Conservation (phyloP, 2,329 filamentous ascomycete species). For the Penicillium freii region DNA sequence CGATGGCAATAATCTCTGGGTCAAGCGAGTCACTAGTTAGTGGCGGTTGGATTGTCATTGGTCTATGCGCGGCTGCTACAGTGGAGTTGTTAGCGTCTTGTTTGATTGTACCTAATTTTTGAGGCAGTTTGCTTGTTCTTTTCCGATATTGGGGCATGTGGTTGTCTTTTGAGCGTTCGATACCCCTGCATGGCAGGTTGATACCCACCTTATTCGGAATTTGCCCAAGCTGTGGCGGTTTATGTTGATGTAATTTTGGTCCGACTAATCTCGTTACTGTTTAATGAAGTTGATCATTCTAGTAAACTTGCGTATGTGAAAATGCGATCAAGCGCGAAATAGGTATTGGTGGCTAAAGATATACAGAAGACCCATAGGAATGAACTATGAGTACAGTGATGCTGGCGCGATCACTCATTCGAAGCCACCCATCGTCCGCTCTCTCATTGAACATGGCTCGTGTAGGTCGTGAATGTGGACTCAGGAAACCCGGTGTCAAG, state of each 20-base stretch:
- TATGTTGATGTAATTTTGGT: neutral
- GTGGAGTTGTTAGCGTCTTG: neutral
- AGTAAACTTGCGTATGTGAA: neutral
- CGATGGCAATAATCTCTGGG: conserved; percentile 67
- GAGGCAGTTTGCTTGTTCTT: neutral
- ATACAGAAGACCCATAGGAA: conserved; percentile 2
- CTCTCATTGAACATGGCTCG: conserved; percentile 23
- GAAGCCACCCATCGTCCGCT: conserved; percentile 9
- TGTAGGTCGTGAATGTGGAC: conserved; percentile 22
- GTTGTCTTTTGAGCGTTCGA: conserved; percentile 11
- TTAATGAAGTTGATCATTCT: neutral
- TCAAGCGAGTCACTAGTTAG: conserved; percentile 70
- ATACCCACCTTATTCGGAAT: conserved; percentile 9
- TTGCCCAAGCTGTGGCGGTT: neutral
- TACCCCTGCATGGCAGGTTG: conserved; percentile 7
- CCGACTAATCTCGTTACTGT: neutral
- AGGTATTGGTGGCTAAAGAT: conserved; percentile 10
- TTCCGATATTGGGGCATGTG: neutral
- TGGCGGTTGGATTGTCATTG: neutral
- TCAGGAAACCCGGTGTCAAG: neutral
- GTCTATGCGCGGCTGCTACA: neutral
- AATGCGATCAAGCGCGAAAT: conserved; percentile 10
- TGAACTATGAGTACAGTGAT: conserved; percentile 2
- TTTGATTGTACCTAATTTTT: neutral
- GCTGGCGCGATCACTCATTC: conserved; percentile 3